phyloP scores from a whole-genome alignment of 1,284 basidiomycete genomes.

The Ustilago hordei region DNA sequence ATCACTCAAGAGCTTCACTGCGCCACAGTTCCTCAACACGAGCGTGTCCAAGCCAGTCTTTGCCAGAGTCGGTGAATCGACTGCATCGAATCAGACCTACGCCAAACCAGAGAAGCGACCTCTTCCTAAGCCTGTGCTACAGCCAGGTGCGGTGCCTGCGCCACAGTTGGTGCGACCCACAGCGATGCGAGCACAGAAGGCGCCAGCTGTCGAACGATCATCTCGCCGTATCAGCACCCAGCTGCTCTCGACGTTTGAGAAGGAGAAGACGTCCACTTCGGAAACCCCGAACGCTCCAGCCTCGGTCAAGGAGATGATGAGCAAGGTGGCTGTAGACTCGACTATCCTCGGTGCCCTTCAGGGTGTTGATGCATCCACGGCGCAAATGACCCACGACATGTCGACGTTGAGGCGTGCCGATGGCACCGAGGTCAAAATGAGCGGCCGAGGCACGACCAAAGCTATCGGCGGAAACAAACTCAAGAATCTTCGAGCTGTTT shows the following conservation, averaged over 20 bases:
- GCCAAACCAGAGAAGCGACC: constrained; percentile 36
- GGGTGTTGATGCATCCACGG: constrained; percentile 9
- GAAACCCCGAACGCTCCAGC: constrained; percentile 3
- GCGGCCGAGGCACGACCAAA: constrained; percentile 60
- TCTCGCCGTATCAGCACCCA: constrained; percentile 38
- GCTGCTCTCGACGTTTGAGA: constrained; percentile 43
- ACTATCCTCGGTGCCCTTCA: constrained; percentile 38
- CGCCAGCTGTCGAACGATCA: constrained; percentile 17
- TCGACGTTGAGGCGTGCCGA: constrained; percentile 29
- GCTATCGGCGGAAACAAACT: constrained; percentile 55
- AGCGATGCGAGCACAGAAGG: constrained; percentile 32
- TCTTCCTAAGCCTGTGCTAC: constrained; percentile 36
- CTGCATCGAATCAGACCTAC: neutral
- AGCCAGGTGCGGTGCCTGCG: constrained; percentile 34
- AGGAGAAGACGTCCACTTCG: constrained; percentile 10
- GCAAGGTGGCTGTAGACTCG: constrained; percentile 44
- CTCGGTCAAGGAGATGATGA: constrained; percentile 40
- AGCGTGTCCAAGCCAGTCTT: constrained; percentile 44
- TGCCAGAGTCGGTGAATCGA: constrained; percentile 17
- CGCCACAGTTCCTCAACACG: constrained; percentile 58
- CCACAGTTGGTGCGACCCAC: constrained; percentile 37
- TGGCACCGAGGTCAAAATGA: constrained; percentile 46
- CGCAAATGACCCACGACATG: constrained; percentile 10
- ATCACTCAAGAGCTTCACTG: constrained; percentile 40
- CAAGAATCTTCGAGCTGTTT: constrained; percentile 55